phyloP scores from a whole-genome alignment of 2,329 filamentous ascomycete genomes.

The Fusarium subglutinans region DNA sequence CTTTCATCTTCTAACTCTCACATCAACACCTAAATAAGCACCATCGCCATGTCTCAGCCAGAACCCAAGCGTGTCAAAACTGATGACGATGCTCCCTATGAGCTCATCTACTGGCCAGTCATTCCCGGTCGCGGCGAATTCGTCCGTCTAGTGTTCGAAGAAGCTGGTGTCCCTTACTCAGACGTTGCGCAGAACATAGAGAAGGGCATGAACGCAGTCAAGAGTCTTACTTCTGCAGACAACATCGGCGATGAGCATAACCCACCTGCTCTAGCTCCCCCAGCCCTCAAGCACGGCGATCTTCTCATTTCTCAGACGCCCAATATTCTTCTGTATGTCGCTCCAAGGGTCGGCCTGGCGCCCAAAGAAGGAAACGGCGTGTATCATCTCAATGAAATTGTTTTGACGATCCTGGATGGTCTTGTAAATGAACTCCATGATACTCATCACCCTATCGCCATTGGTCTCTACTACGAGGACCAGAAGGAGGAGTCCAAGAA shows the following conservation, averaged over 20 bases:
- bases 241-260: slow-evolving; percentile 64
- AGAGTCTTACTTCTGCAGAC: slow-evolving; percentile 55
- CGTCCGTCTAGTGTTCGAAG: slow-evolving; percentile 77
- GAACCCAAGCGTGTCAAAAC: slow-evolving; percentile 45
- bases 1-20: neutral
- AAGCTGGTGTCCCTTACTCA: slow-evolving; percentile 69
- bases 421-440: slow-evolving; percentile 78
- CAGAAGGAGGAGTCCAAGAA: slow-evolving; percentile 74
- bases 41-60: slow-evolving; percentile 32
- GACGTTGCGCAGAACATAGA: slow-evolving; percentile 58
- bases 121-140: slow-evolving; percentile 80
- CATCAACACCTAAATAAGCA: neutral
- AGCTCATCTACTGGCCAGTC: slow-evolving; percentile 76
- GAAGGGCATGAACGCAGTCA: slow-evolving; percentile 62
- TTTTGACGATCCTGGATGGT: slow-evolving; percentile 75
- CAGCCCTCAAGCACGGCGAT: slow-evolving; percentile 69
- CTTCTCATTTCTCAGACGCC: slow-evolving; percentile 74
- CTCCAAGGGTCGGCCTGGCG: slow-evolving; percentile 65
- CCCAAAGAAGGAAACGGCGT: slow-evolving; percentile 54
- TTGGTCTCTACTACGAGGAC: slow-evolving; percentile 73
- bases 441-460: slow-evolving; percentile 76
- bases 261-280: slow-evolving; percentile 73
- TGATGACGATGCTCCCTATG: slow-evolving; percentile 61
- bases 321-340: slow-evolving; percentile 78
- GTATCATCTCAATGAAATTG: slow-evolving; percentile 69